A percentile compares a stretch with the other conserved stretches of the same genome.
These are phyloP conservation scores for Tricholoma bakamatsutake DNA, from an alignment of 768 basidiomycete species.

Conservation along the genomic window DNA sequence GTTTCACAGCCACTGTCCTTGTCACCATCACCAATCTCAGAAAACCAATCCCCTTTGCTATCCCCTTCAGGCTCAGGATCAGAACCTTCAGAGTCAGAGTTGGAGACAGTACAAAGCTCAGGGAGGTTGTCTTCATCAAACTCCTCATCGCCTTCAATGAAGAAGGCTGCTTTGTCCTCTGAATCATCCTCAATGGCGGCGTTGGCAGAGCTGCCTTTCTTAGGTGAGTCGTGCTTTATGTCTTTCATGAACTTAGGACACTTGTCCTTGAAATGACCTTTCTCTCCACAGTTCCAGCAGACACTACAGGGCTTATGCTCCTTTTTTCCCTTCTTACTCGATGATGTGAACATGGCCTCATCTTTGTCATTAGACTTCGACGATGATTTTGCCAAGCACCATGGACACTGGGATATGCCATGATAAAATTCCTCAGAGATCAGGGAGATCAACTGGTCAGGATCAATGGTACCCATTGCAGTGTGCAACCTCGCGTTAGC, in stretches of 20 bases:
- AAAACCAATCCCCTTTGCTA: conserved; percentile 1
- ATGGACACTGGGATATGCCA: not conserved
- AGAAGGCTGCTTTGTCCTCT: conserved; percentile 1
- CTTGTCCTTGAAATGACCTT: too few relatives aligned
- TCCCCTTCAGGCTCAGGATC: not conserved
- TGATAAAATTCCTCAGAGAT: too few relatives aligned
- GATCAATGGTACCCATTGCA: too few relatives aligned
- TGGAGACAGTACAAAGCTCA: conserved; percentile 1
- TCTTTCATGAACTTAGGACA: conserved; percentile 11
- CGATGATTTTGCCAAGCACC: not conserved
- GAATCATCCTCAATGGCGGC: conserved; percentile 9
- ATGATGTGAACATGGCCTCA: conserved; percentile 15
- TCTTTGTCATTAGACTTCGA: conserved; percentile 11
- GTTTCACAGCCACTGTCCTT: not conserved
- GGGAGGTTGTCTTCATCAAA: not conserved
- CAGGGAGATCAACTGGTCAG: too few relatives aligned
- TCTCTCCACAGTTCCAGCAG: too few relatives aligned
- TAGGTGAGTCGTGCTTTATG: conserved; percentile 9
- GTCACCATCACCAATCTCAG: not conserved
- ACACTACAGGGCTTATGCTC: conserved; percentile 6
- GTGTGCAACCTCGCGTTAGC: too few relatives aligned
- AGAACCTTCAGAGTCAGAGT: not conserved
- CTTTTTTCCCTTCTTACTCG: conserved; percentile 2
- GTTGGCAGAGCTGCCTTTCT: not conserved
- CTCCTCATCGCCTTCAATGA: not conserved